Evolutionary conservation across 768 basidiomycete genomes (phyloP), one percentile per base, ranked within the genome.

Genomic region (Russula sp.): DNA sequence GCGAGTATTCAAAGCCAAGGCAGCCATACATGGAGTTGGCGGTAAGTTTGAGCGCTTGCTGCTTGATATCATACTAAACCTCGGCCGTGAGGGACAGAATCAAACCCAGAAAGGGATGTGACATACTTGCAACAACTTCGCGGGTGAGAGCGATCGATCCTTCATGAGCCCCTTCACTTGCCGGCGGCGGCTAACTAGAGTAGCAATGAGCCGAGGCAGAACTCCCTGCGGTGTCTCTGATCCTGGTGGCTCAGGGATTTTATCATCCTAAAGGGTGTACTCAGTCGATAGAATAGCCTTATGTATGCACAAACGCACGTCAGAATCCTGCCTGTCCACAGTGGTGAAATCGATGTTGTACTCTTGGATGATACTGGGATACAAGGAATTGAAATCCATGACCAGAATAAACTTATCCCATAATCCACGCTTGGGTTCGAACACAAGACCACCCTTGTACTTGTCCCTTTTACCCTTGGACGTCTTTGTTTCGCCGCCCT

Each of bases 11-110:
- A 71, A 98, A 98, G 51, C 97, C 97, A 22, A 99, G 86, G 78
- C 97, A 99, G 18, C 97, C 97, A 73, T 99, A 99, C 97, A 98
- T 99, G 79, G 92, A 95, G 77, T 99, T 98, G 52, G 97, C 97
- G 5, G 97, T 99, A 38, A 98, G 84, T 75, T 98, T 98, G 53
- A 98, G 78, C 1, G 97, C 97, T 73, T 91, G 87, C 68, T 99
- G 97, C 71, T 93, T 94, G 76, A 98, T 97, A 69, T 99, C 94
- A 70, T 88, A 98, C 91, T 98, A 69, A 1, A 59, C 32, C 14
- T 46, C 36, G 8, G 47, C 9, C 42, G 36, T 58, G 1, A 59
- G 67, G 38, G 32, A 53, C n/a, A 18, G 1, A 62, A 52, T 32
- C 45, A n/a, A 18, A 42, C 6, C 35, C 20, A 42, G 29, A 16